These are phyloP conservation scores for Sutorius australiensis DNA, from an alignment of 768 basidiomycete genomes.

Conservation along the genomic window DNA sequence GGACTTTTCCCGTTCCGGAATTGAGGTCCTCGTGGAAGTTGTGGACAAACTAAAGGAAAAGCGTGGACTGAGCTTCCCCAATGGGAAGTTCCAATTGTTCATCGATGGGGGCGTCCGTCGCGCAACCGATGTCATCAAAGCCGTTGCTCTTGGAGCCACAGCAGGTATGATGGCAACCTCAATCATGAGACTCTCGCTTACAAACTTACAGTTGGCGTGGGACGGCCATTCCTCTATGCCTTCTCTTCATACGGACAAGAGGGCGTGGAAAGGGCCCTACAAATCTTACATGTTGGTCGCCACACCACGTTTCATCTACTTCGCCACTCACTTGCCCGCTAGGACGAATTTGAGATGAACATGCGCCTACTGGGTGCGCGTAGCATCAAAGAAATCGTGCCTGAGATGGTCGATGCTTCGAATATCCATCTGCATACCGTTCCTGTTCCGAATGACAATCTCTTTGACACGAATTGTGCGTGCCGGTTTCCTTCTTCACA, in stretches of 20 bases:
- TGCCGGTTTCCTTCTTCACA: constrained; percentile 2
- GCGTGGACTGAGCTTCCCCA: constrained; percentile 70
- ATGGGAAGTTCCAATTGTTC: constrained; percentile 77
- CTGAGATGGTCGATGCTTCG: constrained; percentile 85
- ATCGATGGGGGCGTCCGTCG: constrained; percentile 94
- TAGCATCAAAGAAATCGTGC: constrained; percentile 72
- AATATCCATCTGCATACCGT: constrained; percentile 65
- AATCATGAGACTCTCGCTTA: constrained; percentile 6
- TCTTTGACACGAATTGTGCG: constrained; percentile 83
- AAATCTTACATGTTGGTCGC: constrained; percentile 63
- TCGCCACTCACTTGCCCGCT: constrained; percentile 1
- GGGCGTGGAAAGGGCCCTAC: constrained; percentile 78
- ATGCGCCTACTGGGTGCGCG: constrained; percentile 87
- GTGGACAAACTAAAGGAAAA: constrained; percentile 63
- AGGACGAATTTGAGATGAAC: constrained; percentile 99
- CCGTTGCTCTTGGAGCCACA: constrained; percentile 84
- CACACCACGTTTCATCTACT: background rate
- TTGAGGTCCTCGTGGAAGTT: constrained; percentile 88
- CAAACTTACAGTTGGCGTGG: constrained; percentile 59
- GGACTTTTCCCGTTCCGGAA: constrained; percentile 80
- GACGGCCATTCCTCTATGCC: constrained; percentile 84
- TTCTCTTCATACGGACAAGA: constrained; percentile 86
- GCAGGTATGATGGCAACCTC: constrained; percentile 46
- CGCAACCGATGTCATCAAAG: constrained; percentile 87
- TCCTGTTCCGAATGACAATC: constrained; percentile 64